Conservation (phyloP, 2,329 filamentous ascomycete species). For the Neofusicoccum laricinum region DNA sequence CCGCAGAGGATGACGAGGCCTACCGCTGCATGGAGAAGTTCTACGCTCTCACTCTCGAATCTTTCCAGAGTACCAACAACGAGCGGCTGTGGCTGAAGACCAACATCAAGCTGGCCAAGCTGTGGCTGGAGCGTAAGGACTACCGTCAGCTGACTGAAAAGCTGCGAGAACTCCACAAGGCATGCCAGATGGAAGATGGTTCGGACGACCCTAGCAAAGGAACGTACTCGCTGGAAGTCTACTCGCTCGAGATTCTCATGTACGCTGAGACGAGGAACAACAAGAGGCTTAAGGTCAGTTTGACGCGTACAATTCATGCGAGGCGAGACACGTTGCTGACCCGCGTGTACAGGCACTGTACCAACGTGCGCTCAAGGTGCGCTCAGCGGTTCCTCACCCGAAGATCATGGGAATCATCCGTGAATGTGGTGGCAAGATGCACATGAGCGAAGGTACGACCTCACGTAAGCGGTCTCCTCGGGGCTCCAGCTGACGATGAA, state of each 20-base stretch:
- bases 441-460: constrained; percentile 78
- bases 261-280: constrained; percentile 95
- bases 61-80: constrained; percentile 96
- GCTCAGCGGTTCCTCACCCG: constrained; percentile 95
- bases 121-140: constrained; percentile 88
- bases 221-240: constrained; percentile 92
- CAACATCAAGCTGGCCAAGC: constrained; percentile 90
- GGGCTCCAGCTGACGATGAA: constrained; percentile 20
- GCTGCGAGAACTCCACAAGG: constrained; percentile 80
- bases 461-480: constrained; percentile 20
- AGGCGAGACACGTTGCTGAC: constrained; percentile 3
- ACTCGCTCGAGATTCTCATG: constrained; percentile 98
- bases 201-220: constrained; percentile 91
- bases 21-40: constrained; percentile 88
- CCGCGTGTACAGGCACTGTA: constrained; percentile 62
- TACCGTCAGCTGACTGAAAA: constrained; percentile 79
- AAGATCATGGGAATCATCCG: constrained; percentile 99
- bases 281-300: constrained; percentile 77
- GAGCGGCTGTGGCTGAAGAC: constrained; percentile 97
- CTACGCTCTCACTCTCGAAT: constrained; percentile 88
- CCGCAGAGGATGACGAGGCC: constrained; percentile 66
- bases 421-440: constrained; percentile 99
- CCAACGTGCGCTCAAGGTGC: constrained; percentile 83
- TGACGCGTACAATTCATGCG: neutral
- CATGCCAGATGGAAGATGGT: constrained; percentile 84